These are phyloP conservation scores for Didymella segeticola DNA, from an alignment of 2,329 filamentous ascomycete species.

Conservation along the genomic window DNA sequence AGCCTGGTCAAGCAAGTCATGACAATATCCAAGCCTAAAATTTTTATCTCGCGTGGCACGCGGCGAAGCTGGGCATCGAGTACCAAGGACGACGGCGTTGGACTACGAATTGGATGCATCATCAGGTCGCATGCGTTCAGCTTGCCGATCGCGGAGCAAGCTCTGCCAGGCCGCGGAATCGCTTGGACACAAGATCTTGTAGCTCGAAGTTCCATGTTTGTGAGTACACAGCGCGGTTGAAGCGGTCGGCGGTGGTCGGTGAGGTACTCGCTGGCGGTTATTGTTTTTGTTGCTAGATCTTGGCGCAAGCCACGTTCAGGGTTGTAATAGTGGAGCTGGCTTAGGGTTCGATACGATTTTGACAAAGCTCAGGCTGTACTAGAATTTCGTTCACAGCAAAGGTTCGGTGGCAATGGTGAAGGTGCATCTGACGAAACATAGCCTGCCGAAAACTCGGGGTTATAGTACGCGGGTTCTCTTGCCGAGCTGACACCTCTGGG, in stretches of 20 bases:
- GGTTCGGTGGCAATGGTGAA: neutral
- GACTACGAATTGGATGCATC: neutral
- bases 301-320: no score
- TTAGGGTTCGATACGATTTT: neutral
- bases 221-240: neutral
- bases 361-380: neutral
- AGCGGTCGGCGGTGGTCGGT: no score
- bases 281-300: no score
- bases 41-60: neutral
- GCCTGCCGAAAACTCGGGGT: no score
- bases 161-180: neutral
- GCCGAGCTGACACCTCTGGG: no score
- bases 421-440: neutral
- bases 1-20: neutral
- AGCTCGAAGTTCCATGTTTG: neutral
- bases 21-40: neutral
- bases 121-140: neutral
- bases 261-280: no score
- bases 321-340: neutral
- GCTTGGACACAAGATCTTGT: neutral
- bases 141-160: neutral
- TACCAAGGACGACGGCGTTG: conserved; percentile 10
- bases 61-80: conserved; percentile 2
- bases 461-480: no score
- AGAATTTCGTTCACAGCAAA: neutral